Evolutionary conservation across 306 rosid species (phyloP), one percentile per base, ranked within the genome.

Genomic region (Castanopsis chinensis): DNA sequence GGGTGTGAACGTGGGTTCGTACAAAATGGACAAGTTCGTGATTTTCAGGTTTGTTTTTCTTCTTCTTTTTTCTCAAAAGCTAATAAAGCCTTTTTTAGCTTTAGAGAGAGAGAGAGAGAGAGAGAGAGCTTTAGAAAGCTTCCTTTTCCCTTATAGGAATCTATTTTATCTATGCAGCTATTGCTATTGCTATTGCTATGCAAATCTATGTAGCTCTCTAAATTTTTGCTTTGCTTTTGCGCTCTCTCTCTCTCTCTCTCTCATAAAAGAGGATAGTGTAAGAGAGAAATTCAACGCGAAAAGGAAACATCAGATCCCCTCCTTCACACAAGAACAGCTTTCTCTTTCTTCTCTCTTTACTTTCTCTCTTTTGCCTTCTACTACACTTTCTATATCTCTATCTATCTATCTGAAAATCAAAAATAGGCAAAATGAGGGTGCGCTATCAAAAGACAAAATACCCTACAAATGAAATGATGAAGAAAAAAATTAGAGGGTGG

Each of bases 261-360:
- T 78, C 83, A 53, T 85, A 74, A 75, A 15, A 74, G 76, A 78
- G 78, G 71, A 58, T 30, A 49, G 53, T 49, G 30, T 6, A 57
- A 5, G 81, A 61, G 81, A 53, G 70, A 86, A 49, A 91, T 88
- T 93, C 98, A 89, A 91, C 92, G 88, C 89, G 83, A 89, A 89
- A 89, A 88, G 85, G 88, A 86, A 67, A 87, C 70, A 80, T 85
- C 81, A 76, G 89, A 88, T 86, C 90, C 88, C 79, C 74, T 80
- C 58, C 80, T 63, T 83, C 91, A 84, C 86, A 84, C 75, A 86
- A 86, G 45, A 84, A 73, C 81, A 58, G 76, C 73, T 60, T 81
- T 11, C 52, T 64, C 63, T 71, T 37, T 65, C 59, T 11, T n/a
- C 32, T 51, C 65, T 56, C 58, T 57, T 35, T 35, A 35, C 43